Conservation (phyloP, 1,284 basidiomycete species). For the Leccinum olivaceoglutinosum region DNA sequence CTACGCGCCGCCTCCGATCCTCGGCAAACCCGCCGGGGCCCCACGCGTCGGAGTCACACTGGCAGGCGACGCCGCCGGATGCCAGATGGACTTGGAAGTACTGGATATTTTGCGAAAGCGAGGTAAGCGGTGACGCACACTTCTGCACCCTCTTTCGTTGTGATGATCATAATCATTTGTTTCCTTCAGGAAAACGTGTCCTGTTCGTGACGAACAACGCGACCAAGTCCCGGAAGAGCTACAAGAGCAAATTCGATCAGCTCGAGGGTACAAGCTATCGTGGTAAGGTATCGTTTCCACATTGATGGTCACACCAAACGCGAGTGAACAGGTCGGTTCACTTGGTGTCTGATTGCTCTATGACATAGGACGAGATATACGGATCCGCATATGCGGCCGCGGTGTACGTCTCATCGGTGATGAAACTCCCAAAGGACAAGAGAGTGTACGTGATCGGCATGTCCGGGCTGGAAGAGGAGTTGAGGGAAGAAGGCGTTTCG, state of each 20-base stretch:
- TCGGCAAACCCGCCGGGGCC: no score
- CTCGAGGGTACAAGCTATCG: conserved; percentile 80
- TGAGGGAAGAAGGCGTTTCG: conserved; percentile 76
- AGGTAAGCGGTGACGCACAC: conserved; percentile 40
- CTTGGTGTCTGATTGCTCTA: neutral
- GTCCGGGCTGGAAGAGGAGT: conserved; percentile 89
- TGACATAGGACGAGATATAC: conserved; percentile 87
- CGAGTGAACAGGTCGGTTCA: neutral
- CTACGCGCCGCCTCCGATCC: no score
- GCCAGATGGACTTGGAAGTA: no score
- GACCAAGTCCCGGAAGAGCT: conserved; percentile 84
- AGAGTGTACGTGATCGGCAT: conserved; percentile 96
- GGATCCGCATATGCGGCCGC: conserved; percentile 94
- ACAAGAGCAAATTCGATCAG: conserved; percentile 88
- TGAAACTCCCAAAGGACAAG: conserved; percentile 87
- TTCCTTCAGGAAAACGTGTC: conserved; percentile 69
- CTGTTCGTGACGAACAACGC: conserved; percentile 98
- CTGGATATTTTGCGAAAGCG: conserved; percentile 50
- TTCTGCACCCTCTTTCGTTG: neutral
- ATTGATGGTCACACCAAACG: neutral
- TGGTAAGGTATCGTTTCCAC: conserved; percentile 42
- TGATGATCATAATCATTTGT: neutral
- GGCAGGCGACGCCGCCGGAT: no score
- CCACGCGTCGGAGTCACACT: no score
- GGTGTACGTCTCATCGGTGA: conserved; percentile 85